phyloP scores from a whole-genome alignment of 2,329 filamentous ascomycete species.

The Venturia aucupariae region DNA sequence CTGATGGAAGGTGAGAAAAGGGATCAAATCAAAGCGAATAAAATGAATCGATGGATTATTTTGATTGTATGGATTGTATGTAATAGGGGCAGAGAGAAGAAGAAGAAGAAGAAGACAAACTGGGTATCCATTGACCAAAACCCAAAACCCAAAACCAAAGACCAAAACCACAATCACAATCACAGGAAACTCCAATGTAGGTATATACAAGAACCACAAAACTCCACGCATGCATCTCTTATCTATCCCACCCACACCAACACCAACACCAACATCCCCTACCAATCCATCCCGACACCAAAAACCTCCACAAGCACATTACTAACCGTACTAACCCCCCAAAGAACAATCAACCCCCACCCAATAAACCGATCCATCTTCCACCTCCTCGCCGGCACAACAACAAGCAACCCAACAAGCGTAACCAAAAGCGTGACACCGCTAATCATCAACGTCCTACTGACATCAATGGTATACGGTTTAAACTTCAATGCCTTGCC shows the following conservation, averaged over 20 bases:
- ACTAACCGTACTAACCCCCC: slow-evolving; percentile 67
- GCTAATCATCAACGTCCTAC: slow-evolving; percentile 74
- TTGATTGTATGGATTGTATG: background rate
- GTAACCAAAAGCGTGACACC: slow-evolving; percentile 77
- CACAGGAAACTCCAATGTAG: too few relatives aligned
- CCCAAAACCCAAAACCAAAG: too few relatives aligned
- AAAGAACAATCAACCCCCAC: slow-evolving; percentile 67
- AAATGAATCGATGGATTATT: background rate
- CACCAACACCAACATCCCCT: background rate
- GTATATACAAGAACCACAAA: too few relatives aligned
- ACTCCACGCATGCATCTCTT: too few relatives aligned
- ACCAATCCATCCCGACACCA: background rate
- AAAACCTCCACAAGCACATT: slow-evolving; percentile 72
- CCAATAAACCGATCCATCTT: slow-evolving; percentile 67
- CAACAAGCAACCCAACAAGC: slow-evolving; percentile 65
- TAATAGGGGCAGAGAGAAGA: too few relatives aligned
- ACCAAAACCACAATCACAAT: too few relatives aligned
- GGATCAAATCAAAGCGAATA: background rate
- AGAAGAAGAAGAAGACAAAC: background rate
- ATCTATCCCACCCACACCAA: too few relatives aligned
- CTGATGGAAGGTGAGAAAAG: too few relatives aligned
- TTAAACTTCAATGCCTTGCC: slow-evolving; percentile 55
- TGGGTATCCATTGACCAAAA: background rate
- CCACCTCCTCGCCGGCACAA: slow-evolving; percentile 81
- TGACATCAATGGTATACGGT: slow-evolving; percentile 76